Evolutionary conservation across 305 asterid genomes (phyloP), one percentile per base, ranked within the genome.

Genomic region (Fraxinus paxiana): DNA sequence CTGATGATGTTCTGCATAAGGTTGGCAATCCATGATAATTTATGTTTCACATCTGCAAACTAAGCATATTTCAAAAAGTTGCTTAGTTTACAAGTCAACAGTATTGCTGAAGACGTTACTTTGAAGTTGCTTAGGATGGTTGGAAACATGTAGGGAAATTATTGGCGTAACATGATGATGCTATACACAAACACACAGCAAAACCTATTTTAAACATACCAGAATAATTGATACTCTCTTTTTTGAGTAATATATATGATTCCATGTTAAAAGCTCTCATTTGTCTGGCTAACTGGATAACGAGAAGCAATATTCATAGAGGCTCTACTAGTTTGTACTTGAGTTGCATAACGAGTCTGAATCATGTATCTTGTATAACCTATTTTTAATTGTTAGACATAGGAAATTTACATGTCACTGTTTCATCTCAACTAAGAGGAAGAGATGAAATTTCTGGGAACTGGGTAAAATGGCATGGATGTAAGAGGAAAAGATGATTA

Each of bases 1-100:
- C 89, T n/a, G 97, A 94, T 87, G 90, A 92, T 79, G 94, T 90
- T 83, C 86, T 96, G 59, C 85, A 79, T 63, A 92, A 92, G 97
- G 98, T 95, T 80, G 84, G 83, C 73, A 74, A 70, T 56, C 61
- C 41, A 46, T 71, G 26, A 74, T 81, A 78, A 59, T 80, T n/a
- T 85, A 48, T 5, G 31, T 56, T 75, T 63, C 2, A 22, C 34
- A 65, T 65, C 35, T 65, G 37, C 34, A 65, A 24, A 12, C 5
- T 30, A 5, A 2, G 20, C 22, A 31, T 30, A 69, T 31, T 69
- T 31, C 24, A 28, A 28, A 28, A 67, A 30, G 24, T 69, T 30
- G 38, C 38, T 61, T 24, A 9, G 38, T 69, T 28, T 31, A 69
- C 22, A 30, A 69, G 22, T 28, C 41, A 15, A 69, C 18, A 30